phyloP scores from a whole-genome alignment of 768 basidiomycete genomes.

The Rhizopogon vulgaris region DNA sequence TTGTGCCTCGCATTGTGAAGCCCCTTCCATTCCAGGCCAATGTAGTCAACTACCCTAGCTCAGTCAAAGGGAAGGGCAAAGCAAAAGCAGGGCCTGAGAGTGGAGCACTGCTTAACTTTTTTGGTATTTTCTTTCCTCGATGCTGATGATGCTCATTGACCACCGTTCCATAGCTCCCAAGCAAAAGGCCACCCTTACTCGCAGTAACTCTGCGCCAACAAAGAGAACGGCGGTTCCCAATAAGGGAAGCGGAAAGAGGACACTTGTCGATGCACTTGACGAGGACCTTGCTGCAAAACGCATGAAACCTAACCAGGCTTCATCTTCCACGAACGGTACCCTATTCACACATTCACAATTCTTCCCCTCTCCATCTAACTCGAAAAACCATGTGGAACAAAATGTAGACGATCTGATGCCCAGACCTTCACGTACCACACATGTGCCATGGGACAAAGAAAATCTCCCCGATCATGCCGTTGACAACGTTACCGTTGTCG shows the following conservation, averaged over 20 bases:
- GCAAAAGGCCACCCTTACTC: constrained; percentile 19
- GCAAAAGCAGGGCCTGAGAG: constrained; percentile 16
- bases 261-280: constrained; percentile 65
- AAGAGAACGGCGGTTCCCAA: constrained; percentile 30
- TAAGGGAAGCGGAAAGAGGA: constrained; percentile 70
- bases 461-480: constrained; percentile 33
- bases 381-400: constrained; percentile 2
- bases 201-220: constrained; percentile 24
- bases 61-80: constrained; percentile 45
- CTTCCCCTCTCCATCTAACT: constrained; percentile 18
- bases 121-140: constrained; percentile 40
- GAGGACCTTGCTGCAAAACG: constrained; percentile 50
- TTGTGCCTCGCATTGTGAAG: constrained; percentile 48
- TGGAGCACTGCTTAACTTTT: constrained; percentile 53
- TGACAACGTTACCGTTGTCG: constrained; percentile 33
- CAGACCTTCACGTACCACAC: constrained; percentile 29
- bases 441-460: constrained; percentile 33
- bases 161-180: constrained; percentile 24
- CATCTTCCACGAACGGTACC: constrained; percentile 9
- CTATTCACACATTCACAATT: constrained; percentile 32
- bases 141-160: constrained; percentile 30
- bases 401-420: constrained; percentile 11
- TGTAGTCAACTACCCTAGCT: constrained; percentile 18
- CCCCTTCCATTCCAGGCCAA: constrained; percentile 28
- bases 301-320: constrained; percentile 34